Base-by-base conservation (phyloP, 2,329 filamentous ascomycete genomes). In the Neophaeococcomyces aloes region DNA sequence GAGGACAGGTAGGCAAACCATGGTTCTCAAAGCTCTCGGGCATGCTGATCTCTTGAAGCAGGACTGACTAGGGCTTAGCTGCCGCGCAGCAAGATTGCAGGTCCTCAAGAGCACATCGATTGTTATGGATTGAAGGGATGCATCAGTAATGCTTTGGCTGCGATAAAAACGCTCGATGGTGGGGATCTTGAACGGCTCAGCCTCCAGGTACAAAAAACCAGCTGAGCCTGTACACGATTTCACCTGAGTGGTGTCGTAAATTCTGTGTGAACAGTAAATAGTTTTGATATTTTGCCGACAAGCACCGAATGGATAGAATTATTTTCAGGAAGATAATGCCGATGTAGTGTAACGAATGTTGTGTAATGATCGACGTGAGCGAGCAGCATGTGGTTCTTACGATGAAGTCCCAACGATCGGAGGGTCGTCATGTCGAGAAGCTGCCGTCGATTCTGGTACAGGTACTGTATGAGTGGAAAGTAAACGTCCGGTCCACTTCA, bases 1-100 rank as follows among this genome's bases (percentile, higher is more conserved):
- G n/a, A n/a, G n/a, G n/a, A n/a, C n/a, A 32, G 38, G 29, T 5
- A 32, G 15, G 11, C 38, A 18, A 30, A 41, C 38, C 38, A 41
- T 41, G 18, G 2, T 32, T 17, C 13, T 11, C 13, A 18, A 23
- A 33, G 38, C 38, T 33, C 25, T 32, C 38, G 30, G 17, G 23
- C 38, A 41, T 41, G 29, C 38, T 41, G 27, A 18, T 38, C 14
- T 14, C n/a, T n/a, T n/a, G 29, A 27, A 15, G 21, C 36, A 8
- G 19, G 15, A 29, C 4, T 15, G 14, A n/a, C 8, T 18, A 8
- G 6, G 17, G 19, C 14, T 19, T 17, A 5, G 34, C 34, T 37
- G 10, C 18, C 14, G 6, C 13, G 34, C 34, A 29, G 36, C 7
- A 27, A 23, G 15, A 11, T 38, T 27, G 7, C 19, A 38, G 36